These are phyloP conservation scores for Pontederia paniculata DNA, from an alignment of 176 grass and related monocot genomes.

Conservation along the genomic window DNA sequence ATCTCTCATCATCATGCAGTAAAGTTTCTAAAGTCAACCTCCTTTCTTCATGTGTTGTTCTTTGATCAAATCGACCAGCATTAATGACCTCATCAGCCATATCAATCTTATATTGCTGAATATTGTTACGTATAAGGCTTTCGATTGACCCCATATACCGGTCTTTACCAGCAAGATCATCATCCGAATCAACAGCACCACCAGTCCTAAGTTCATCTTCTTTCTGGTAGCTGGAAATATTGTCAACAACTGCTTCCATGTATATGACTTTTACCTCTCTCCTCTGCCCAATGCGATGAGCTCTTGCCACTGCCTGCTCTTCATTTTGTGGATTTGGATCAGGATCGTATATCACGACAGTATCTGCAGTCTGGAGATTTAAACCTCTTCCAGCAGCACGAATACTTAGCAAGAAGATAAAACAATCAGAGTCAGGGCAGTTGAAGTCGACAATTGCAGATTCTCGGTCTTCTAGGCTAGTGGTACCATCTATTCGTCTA, in stretches of 20 bases:
- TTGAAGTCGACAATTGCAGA: constrained; percentile 95
- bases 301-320: constrained; percentile 96
- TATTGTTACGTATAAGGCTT: constrained; percentile 95
- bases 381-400: constrained; percentile 96
- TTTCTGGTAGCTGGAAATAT: constrained; percentile 91
- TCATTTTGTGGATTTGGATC: constrained; percentile 98
- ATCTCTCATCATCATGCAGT: constrained; percentile 93
- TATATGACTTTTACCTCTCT: constrained; percentile 99
- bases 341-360: constrained; percentile 98
- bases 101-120: constrained; percentile 99
- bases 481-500: constrained; percentile 91
- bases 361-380: constrained; percentile 99
- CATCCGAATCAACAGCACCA: constrained; percentile 56
- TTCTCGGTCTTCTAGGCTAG: constrained; percentile 93
- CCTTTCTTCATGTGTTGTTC: constrained; percentile 98
- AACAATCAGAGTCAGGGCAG: constrained; percentile 80
- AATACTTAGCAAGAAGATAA: constrained; percentile 99
- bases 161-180: constrained; percentile 93
- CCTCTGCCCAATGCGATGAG: constrained; percentile 94
- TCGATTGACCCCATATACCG: constrained; percentile 93
- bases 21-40: constrained; percentile 87
- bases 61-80: constrained; percentile 98
- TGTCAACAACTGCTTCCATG: constrained; percentile 93
- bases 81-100: constrained; percentile 99
- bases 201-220: constrained; percentile 96